Conservation (phyloP, 2,329 filamentous ascomycete species). For the Elsinoe fawcettii region DNA sequence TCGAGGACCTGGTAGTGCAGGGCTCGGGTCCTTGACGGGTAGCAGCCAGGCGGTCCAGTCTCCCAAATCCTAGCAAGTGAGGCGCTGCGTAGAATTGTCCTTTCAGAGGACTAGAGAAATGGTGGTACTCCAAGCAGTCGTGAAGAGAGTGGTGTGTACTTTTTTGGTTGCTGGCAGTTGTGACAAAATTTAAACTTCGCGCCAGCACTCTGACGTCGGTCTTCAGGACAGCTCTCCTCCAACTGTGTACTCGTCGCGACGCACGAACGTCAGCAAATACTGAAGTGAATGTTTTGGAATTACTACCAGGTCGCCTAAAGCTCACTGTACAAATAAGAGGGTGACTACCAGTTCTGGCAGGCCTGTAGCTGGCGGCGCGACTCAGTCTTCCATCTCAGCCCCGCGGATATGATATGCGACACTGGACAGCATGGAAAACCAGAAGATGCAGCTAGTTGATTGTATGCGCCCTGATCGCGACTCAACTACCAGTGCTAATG, state of each 20-base stretch:
- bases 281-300: neutral
- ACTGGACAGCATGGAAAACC: slow-evolving; percentile 60
- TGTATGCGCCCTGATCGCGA: slow-evolving; percentile 48
- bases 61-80: too few species aligned
- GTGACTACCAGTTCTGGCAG: neutral
- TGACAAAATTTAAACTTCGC: slow-evolving; percentile 7
- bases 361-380: neutral
- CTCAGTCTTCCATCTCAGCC: neutral
- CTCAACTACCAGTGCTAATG: neutral
- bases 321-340: neutral
- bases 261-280: neutral
- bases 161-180: neutral
- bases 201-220: slow-evolving; percentile 5
- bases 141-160: neutral
- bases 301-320: neutral
- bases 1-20: neutral
- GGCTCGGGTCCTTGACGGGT: neutral
- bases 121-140: neutral
- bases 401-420: slow-evolving; percentile 53
- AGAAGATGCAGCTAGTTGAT: slow-evolving; percentile 82
- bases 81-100: too few species aligned
- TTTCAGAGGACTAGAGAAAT: neutral
- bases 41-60: neutral
- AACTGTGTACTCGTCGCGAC: neutral
- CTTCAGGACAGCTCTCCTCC: neutral